A percentile compares a stretch with the other conserved stretches of the same genome.
Evolutionary conservation across 805 yeast species (phyloP).

Genomic region (Metschnikowia chrysomelidarum): DNA sequence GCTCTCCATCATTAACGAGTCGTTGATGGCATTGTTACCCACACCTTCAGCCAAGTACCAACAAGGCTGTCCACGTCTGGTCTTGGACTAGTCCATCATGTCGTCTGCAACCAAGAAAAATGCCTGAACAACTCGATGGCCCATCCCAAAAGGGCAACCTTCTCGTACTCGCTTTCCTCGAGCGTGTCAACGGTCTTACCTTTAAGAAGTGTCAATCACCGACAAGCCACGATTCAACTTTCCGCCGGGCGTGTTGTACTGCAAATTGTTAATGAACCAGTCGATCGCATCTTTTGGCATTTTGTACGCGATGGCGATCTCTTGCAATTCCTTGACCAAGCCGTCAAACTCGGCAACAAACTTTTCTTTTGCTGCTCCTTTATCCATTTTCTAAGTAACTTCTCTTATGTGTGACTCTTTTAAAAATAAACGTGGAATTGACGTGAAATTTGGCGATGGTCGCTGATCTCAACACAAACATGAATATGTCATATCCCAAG

Average conservation of each 20-base stretch:
- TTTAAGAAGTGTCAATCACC: constrained; percentile 89
- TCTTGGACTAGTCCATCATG: constrained; percentile 95
- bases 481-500: too few relatives aligned
- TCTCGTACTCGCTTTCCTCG: constrained; percentile 66
- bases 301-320: constrained; percentile 61
- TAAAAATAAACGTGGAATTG: too few relatives aligned
- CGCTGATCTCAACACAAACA: too few relatives aligned
- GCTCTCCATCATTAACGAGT: constrained; percentile 94
- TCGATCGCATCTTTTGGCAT: constrained; percentile 83
- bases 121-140: constrained; percentile 92
- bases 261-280: constrained; percentile 74
- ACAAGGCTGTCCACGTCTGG: constrained; percentile 98
- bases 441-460: too few relatives aligned
- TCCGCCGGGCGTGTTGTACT: constrained; percentile 94
- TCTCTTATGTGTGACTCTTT: too few relatives aligned
- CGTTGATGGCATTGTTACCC: constrained; percentile 93
- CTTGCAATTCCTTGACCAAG: constrained; percentile 71
- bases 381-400: constrained; percentile 25
- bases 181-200: constrained; percentile 56
- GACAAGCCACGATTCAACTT: constrained; percentile 95
- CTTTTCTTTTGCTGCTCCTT: constrained; percentile 46
- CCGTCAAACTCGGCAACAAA: constrained; percentile 71
- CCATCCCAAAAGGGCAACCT: constrained; percentile 92
- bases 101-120: constrained; percentile 97
- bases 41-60: constrained; percentile 86